Conservation (phyloP, 1,284 basidiomycete species). For the Rhodotorula sp. region DNA sequence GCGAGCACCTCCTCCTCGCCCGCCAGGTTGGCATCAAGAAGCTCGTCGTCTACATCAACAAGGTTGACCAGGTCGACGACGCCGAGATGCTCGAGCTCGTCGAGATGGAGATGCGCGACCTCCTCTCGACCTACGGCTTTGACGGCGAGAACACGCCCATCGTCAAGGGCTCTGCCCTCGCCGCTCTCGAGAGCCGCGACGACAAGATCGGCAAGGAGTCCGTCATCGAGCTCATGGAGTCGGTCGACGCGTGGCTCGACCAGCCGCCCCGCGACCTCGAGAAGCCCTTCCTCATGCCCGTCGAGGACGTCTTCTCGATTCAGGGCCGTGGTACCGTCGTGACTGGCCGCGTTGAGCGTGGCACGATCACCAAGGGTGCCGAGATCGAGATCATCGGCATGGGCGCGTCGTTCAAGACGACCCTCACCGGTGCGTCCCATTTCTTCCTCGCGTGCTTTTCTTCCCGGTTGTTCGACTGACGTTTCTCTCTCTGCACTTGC, state of each 20-base stretch:
- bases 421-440: slow-evolving; percentile 72
- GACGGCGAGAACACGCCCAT: slow-evolving; percentile 98
- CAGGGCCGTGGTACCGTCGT: slow-evolving; percentile 98
- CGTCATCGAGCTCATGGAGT: slow-evolving; percentile 79
- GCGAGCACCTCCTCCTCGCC: slow-evolving; percentile 95
- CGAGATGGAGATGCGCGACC: slow-evolving; percentile 99
- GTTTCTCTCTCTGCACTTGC: neutral
- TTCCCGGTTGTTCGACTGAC: no score
- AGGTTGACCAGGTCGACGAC: slow-evolving; percentile 95
- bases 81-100: slow-evolving; percentile 98
- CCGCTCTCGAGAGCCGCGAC: slow-evolving; percentile 85
- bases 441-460: neutral
- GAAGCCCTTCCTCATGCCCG: slow-evolving; percentile 94
- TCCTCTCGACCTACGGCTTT: slow-evolving; percentile 81
- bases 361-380: slow-evolving; percentile 84
- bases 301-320: slow-evolving; percentile 98
- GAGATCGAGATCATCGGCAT: slow-evolving; percentile 94
- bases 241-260: slow-evolving; percentile 94
- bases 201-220: slow-evolving; percentile 77
- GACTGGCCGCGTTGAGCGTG: slow-evolving; percentile 96
- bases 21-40: slow-evolving; percentile 98
- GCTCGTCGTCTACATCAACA: slow-evolving; percentile 99
- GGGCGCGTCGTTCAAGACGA: slow-evolving; percentile 83
- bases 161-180: slow-evolving; percentile 92
- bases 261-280: slow-evolving; percentile 94